Conservation (phyloP, 805 yeast genomes). For the Cyberlindnera subsufficiens region DNA sequence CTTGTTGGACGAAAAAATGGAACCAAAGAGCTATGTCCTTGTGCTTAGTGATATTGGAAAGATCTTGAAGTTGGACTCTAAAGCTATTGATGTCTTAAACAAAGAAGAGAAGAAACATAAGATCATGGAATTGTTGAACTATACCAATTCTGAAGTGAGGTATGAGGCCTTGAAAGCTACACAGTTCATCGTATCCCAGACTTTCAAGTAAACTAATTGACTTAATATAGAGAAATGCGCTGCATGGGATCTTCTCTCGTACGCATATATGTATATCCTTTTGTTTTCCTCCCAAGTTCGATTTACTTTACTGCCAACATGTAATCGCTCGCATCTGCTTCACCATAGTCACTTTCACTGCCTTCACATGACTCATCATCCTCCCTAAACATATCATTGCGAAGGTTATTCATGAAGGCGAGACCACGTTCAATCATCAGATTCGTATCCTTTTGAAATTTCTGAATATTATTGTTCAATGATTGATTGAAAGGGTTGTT, state of each 20-base stretch:
- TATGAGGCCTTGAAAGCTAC: conserved; percentile 94
- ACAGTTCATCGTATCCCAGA: conserved; percentile 86
- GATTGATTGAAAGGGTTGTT: conserved; percentile 7
- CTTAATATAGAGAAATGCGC: neutral
- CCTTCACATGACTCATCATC: conserved; percentile 18
- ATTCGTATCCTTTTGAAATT: conserved; percentile 21
- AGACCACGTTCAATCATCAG: conserved; percentile 15
- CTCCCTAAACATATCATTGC: conserved; percentile 26
- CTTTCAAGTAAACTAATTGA: conserved; percentile 35
- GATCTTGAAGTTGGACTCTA: conserved; percentile 57
- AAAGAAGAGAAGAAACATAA: conserved; percentile 62
- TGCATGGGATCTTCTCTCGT: neutral
- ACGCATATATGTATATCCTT: neutral
- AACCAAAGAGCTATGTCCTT: conserved; percentile 43
- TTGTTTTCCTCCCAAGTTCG: neutral
- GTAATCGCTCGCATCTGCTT: conserved; percentile 23
- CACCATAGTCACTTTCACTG: conserved; percentile 17
- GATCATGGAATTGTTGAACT: conserved; percentile 79
- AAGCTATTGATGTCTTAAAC: conserved; percentile 47
- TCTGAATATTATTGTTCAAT: conserved; percentile 15
- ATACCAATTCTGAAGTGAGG: conserved; percentile 79
- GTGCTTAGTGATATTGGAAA: conserved; percentile 63
- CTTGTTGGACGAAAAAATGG: conserved; percentile 38
- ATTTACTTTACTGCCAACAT: conserved; percentile 20
- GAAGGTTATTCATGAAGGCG: conserved; percentile 18